Conservation (phyloP, 2,329 filamentous ascomycete genomes). For the Verticillium zaregamsianum region DNA sequence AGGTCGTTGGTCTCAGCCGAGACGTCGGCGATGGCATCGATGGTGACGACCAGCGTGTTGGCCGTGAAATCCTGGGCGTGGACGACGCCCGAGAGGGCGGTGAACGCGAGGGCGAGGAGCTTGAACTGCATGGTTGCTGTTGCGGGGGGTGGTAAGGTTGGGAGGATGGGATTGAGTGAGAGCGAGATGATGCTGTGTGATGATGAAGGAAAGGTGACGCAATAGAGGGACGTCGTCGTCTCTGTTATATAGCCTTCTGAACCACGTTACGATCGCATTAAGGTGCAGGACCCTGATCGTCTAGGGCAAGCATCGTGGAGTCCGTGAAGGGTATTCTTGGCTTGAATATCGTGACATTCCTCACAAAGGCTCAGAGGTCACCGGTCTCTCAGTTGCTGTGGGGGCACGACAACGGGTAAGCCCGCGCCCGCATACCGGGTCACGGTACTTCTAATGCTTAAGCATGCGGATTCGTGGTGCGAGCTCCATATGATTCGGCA, state of each 20-base stretch:
- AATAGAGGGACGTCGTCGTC: not conserved
- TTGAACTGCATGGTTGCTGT: slow-evolving; percentile 15
- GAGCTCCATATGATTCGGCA: not conserved
- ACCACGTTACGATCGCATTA: not conserved
- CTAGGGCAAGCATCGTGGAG: not conserved
- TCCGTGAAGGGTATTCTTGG: not conserved
- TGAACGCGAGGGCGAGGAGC: slow-evolving; percentile 11
- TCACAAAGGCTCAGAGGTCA: not conserved
- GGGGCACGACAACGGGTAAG: not conserved
- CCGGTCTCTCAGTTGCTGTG: not conserved
- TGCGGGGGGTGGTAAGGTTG: not conserved
- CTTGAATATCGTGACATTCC: not conserved
- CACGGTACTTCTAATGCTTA: not conserved
- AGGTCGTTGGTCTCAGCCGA: slow-evolving; percentile 9
- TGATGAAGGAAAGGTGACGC: not conserved
- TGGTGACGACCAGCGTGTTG: slow-evolving; percentile 5
- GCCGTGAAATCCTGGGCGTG: slow-evolving; percentile 7
- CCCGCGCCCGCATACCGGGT: not conserved
- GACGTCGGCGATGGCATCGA: slow-evolving; percentile 10
- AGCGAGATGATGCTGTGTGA: not conserved
- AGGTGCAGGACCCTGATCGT: not conserved
- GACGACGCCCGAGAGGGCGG: slow-evolving; percentile 11
- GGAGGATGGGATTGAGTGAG: not conserved
- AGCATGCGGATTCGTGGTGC: not conserved
- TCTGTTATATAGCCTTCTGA: not conserved